phyloP scores from a whole-genome alignment of 805 yeast genomes.

The baker's yeast (Saccharomyces cerevisiae) region DNA sequence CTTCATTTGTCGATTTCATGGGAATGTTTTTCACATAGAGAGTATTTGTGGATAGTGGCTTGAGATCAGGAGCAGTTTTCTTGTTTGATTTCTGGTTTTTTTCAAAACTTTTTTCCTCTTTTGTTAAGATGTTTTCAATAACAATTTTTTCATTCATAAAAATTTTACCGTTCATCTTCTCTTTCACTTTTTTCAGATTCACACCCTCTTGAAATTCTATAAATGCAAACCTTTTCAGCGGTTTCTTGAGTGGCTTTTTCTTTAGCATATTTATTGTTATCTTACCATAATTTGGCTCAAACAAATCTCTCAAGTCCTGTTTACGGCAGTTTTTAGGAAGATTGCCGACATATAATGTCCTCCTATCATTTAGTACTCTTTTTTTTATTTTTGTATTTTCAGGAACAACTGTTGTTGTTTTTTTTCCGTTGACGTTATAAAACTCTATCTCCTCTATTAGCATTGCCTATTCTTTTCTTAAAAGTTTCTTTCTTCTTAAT shows the following conservation, averaged over 20 bases:
- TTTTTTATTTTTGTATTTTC: not conserved
- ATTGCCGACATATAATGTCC: constrained; percentile 29
- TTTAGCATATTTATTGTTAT: not conserved
- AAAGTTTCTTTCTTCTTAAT: not conserved
- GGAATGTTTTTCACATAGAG: constrained; percentile 57
- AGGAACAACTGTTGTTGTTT: constrained; percentile 1
- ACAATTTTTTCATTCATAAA: constrained; percentile 28
- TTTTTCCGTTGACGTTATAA: constrained; percentile 3
- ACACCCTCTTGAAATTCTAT: not conserved
- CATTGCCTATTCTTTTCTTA: constrained; percentile 6
- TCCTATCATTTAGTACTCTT: constrained; percentile 20
- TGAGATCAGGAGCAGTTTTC: not conserved
- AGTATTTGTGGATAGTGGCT: constrained; percentile 35
- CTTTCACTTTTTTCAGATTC: constrained; percentile 23
- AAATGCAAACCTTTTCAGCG: not conserved
- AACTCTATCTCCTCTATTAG: constrained; percentile 13
- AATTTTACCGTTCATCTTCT: constrained; percentile 23
- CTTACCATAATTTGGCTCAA: constrained; percentile 17
- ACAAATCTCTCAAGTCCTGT: constrained; percentile 17
- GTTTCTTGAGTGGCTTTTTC: not conserved
- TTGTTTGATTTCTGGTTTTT: not conserved
- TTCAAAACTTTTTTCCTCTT: constrained; percentile 15
- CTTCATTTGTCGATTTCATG: constrained; percentile 51
- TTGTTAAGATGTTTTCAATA: constrained; percentile 24
- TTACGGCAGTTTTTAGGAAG: constrained; percentile 20